Evolutionary conservation across 2,329 filamentous ascomycete genomes (phyloP).

Genomic region (Penicillium freii): DNA sequence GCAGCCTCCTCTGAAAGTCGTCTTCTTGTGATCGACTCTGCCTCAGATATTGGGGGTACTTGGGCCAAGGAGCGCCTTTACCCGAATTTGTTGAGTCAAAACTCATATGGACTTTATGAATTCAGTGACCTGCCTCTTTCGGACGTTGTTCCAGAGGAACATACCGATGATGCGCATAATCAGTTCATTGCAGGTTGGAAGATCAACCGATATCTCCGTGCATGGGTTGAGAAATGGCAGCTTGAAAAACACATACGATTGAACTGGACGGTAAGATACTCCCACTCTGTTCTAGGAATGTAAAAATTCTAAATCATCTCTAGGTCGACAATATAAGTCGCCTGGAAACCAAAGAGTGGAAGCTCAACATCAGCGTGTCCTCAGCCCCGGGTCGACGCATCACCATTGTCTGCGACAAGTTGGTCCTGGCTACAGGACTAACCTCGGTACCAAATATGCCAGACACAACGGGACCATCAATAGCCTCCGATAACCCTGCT

Average conservation of each 20-base stretch:
- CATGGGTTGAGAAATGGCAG: constrained; percentile 26
- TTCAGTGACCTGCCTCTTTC: constrained; percentile 28
- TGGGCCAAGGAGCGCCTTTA: constrained; percentile 30
- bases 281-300: background rate
- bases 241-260: constrained; percentile 23
- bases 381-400: background rate
- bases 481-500: background rate
- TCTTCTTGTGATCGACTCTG: constrained; percentile 28
- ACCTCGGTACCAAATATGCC: constrained; percentile 28
- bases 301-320: background rate
- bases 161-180: constrained; percentile 1
- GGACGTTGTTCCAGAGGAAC: constrained; percentile 14
- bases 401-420: constrained; percentile 26
- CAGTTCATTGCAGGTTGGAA: constrained; percentile 30
- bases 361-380: constrained; percentile 14
- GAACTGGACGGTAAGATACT: constrained; percentile 22
- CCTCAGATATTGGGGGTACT: constrained; percentile 27
- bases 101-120: constrained; percentile 31
- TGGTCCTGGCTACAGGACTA: constrained; percentile 30
- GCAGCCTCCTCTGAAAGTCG: constrained; percentile 1
- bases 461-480: background rate
- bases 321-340: constrained; percentile 24
- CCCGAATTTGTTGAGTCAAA: constrained; percentile 30
- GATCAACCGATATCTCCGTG: constrained; percentile 27
- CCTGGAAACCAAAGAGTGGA: constrained; percentile 25